These are phyloP conservation scores for Didymella keratinophila DNA, from an alignment of 2,329 filamentous ascomycete species.

Conservation along the genomic window DNA sequence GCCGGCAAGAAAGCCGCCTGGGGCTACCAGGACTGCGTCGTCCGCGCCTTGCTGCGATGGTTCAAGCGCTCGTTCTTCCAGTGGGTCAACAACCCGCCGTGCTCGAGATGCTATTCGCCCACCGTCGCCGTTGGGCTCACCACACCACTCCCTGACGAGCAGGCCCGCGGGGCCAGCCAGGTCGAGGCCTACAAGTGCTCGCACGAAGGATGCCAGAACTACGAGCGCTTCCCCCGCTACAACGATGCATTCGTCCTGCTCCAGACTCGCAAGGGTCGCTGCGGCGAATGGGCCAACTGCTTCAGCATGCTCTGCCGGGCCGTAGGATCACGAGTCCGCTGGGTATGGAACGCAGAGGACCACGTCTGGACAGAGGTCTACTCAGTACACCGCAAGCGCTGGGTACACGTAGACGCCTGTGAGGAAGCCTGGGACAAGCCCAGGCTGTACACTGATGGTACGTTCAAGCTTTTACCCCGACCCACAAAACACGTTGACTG, in stretches of 20 bases:
- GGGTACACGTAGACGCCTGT: constrained; percentile 96
- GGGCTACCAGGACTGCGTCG: constrained; percentile 97
- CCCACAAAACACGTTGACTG: constrained; percentile 9
- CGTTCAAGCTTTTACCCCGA: constrained; percentile 34
- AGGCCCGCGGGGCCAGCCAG: constrained; percentile 82
- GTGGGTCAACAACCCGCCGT: constrained; percentile 95
- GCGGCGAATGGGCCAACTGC: constrained; percentile 97
- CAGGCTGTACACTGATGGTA: constrained; percentile 85
- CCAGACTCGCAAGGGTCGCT: constrained; percentile 83
- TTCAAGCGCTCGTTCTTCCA: constrained; percentile 95
- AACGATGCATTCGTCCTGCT: constrained; percentile 93
- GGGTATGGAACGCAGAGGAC: constrained; percentile 98
- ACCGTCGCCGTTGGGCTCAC: constrained; percentile 86
- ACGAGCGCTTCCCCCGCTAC: constrained; percentile 91
- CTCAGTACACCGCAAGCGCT: constrained; percentile 89
- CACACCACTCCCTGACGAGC: constrained; percentile 85
- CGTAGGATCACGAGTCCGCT: constrained; percentile 87
- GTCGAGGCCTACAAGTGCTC: constrained; percentile 94
- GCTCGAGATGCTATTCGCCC: constrained; percentile 79
- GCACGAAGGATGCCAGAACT: constrained; percentile 73
- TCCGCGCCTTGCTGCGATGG: constrained; percentile 90
- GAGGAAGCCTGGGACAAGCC: constrained; percentile 97
- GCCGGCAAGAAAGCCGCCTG: constrained; percentile 82
- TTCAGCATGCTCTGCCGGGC: constrained; percentile 98
- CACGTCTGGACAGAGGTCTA: constrained; percentile 98